These are phyloP conservation scores for Lichtheimia ornata DNA, from an alignment of 371 early-diverging fungal genomes.

Conservation along the genomic window DNA sequence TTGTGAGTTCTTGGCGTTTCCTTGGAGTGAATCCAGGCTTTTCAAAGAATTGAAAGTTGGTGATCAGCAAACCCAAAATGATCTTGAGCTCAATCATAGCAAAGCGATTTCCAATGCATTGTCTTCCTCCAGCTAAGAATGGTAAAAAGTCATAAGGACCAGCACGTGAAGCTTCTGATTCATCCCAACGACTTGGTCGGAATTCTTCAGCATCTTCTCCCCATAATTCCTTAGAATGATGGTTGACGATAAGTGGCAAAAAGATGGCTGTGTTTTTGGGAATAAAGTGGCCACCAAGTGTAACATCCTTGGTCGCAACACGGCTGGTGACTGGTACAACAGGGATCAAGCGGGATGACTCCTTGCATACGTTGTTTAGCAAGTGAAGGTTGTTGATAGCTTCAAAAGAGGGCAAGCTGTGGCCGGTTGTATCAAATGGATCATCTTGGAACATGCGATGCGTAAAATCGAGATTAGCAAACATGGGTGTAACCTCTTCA, in stretches of 20 bases:
- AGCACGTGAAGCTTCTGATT: conserved; percentile 21
- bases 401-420: conserved; percentile 41
- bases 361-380: conserved; percentile 55
- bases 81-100: conserved; percentile 47
- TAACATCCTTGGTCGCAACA: conserved; percentile 38
- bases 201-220: conserved; percentile 67
- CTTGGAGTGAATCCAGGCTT: conserved; percentile 34
- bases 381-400: conserved; percentile 44
- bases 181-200: conserved; percentile 64
- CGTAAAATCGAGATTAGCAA: conserved; percentile 12
- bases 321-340: conserved; percentile 55
- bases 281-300: conserved; percentile 42
- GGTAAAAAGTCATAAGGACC: conserved; percentile 58
- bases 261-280: conserved; percentile 59
- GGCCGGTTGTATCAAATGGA: not conserved
- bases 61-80: conserved; percentile 33
- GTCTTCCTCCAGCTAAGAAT: conserved; percentile 58
- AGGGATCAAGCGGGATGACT: conserved; percentile 53
- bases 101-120: conserved; percentile 46
- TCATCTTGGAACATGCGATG: conserved; percentile 4
- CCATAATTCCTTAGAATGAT: conserved; percentile 58
- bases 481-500: conserved; percentile 38
- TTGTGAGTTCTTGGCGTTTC: conserved; percentile 36
- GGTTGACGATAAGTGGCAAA: conserved; percentile 44
- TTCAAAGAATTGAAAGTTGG: conserved; percentile 35